Evolutionary conservation across 306 rosid species (phyloP), one percentile per base, ranked within the genome.

Genomic region (Canavalia gladiata): DNA sequence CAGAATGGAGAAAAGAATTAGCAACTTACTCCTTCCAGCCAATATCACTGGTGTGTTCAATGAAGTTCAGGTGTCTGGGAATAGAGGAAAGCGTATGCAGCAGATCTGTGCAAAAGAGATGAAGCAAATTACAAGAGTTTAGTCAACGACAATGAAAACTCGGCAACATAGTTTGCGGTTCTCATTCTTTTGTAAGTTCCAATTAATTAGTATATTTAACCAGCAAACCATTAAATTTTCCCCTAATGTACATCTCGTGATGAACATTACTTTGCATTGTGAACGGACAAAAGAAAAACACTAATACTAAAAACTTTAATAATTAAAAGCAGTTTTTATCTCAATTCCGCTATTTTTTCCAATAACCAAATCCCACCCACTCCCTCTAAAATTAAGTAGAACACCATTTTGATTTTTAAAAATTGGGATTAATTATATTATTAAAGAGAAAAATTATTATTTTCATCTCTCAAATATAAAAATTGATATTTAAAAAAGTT

Each of bases 1-100:
- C 60, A 54, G 35, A 69, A 77, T 29, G 66, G 54, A 30, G 29
- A 33, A 68, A 54, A 29, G 49, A 82, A 68, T 65, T 68, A 77
- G 77, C 74, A 63, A 81, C 91, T 63, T 87, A 92, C 94, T 92
- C 97, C 81, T 92, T 92, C 97, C 97, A 92, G 82, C 97, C 72
- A 66, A 66, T 66, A 18, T 66, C 72, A 66, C 72, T 66, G 34
- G 72, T 66, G 54, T 67, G 72, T 87, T 92, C 93, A 37, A 90
- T 89, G 57, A 90, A 92, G 74, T 90, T 90, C 42, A 92, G 82
- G 82, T 80, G 47, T 82, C 95, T 88, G 3, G 93, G 94, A 82
- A 92, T 83, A 45, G 93, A 68, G 56, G 90, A 86, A 62, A 92
- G 68, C 4, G 91, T 80, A 81, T 92, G 92, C 68, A 92, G 94